Evolutionary conservation across 106 monocot species (phyloP).

Genomic region (Triglochin maritima): DNA sequence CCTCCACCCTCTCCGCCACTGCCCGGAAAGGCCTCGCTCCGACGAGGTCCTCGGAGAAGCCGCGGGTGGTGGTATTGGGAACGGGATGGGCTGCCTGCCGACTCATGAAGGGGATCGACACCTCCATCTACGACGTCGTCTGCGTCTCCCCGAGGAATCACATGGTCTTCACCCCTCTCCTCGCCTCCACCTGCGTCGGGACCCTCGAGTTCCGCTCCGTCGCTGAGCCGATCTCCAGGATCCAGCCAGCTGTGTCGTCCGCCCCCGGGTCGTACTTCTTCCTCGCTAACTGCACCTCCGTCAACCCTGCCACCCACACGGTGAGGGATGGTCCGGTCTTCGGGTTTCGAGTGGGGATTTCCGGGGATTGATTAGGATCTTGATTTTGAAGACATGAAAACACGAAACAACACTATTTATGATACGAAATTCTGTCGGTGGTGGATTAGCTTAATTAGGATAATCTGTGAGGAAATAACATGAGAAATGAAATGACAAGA

Average conservation of each 20-base stretch:
- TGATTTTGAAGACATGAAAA: too few relatives aligned
- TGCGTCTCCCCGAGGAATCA: constrained; percentile 90
- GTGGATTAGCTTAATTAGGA: too few relatives aligned
- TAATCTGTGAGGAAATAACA: too few relatives aligned
- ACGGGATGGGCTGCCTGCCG: constrained; percentile 93
- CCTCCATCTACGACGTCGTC: constrained; percentile 75
- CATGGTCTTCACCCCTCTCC: constrained; percentile 98
- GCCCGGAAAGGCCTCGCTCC: constrained; percentile 24
- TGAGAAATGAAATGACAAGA: too few relatives aligned
- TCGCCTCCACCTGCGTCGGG: constrained; percentile 96
- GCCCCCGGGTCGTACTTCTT: constrained; percentile 69
- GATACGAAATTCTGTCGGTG: too few relatives aligned
- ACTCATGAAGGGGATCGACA: constrained; percentile 85
- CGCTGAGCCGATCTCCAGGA: constrained; percentile 66
- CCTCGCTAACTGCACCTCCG: constrained; percentile 44
- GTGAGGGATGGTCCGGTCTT: constrained; percentile 12
- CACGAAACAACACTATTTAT: too few relatives aligned
- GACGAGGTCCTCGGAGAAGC: constrained; percentile 39
- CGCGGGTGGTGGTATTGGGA: constrained; percentile 73
- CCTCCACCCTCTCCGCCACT: neutral
- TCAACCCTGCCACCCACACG: constrained; percentile 53
- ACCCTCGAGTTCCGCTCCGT: constrained; percentile 96
- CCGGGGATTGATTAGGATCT: too few relatives aligned
- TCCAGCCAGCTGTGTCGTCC: constrained; percentile 74
- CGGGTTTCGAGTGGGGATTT: too few relatives aligned